A percentile compares a stretch with the other conserved stretches of the same genome.
Conservation (phyloP, 106 monocot genomes). For the Apostasia shenzhenica region DNA sequence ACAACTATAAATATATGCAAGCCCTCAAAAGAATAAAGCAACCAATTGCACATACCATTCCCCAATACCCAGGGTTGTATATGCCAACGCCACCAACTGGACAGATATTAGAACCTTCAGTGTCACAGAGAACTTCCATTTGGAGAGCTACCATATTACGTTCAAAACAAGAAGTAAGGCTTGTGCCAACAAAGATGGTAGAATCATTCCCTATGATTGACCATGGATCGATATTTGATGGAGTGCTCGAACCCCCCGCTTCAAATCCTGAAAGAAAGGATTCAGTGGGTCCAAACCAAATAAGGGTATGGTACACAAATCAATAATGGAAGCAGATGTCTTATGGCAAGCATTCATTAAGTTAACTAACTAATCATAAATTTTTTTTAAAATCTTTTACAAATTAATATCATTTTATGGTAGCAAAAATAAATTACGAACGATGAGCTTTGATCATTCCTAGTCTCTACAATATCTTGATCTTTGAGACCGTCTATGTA, state of each 20-base stretch:
- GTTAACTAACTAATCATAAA: no score
- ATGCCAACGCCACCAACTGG: constrained; percentile 80
- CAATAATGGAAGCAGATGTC: background rate
- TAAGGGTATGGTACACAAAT: background rate
- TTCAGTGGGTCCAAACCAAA: background rate
- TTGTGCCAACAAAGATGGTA: constrained; percentile 51
- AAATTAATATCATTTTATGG: background rate
- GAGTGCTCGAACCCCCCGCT: constrained; percentile 81
- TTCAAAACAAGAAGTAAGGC: constrained; percentile 58
- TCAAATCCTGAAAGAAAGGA: constrained; percentile 66
- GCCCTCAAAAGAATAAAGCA: background rate
- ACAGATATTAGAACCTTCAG: constrained; percentile 39
- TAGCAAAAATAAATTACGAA: background rate
- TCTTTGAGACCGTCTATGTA: no score
- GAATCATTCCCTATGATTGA: constrained; percentile 68
- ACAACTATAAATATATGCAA: no score
- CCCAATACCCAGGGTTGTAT: constrained; percentile 97
- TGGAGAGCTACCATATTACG: constrained; percentile 76
- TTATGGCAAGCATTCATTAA: background rate
- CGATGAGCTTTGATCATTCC: no score
- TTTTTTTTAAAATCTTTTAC: background rate
- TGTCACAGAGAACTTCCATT: constrained; percentile 79
- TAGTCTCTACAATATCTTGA: no score
- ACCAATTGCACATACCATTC: constrained; percentile 58
- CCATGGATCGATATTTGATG: constrained; percentile 93